A percentile compares a stretch with the other conserved stretches of the same genome.
These are phyloP conservation scores for Berkeleyomyces basicola DNA, from an alignment of 2,329 filamentous ascomycete genomes.

Conservation along the genomic window DNA sequence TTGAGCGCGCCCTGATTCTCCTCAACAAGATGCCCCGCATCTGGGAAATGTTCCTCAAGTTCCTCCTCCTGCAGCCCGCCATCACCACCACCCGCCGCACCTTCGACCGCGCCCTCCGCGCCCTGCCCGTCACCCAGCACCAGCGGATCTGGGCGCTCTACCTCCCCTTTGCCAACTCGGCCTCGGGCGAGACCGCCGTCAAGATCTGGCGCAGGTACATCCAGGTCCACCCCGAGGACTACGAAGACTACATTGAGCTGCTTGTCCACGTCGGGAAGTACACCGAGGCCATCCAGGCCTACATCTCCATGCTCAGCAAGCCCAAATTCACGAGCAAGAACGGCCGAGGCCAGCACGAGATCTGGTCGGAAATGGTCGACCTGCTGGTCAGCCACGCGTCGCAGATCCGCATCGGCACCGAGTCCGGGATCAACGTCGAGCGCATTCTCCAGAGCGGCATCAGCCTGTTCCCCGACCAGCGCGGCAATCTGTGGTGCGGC, in stretches of 20 bases:
- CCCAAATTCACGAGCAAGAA: slow-evolving; percentile 81
- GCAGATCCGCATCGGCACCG: slow-evolving; percentile 64
- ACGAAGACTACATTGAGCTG: slow-evolving; percentile 87
- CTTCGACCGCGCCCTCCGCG: slow-evolving; percentile 83
- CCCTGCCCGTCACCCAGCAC: slow-evolving; percentile 86
- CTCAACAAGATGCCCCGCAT: slow-evolving; percentile 98
- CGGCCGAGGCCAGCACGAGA: slow-evolving; percentile 84
- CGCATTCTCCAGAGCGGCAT: slow-evolving; percentile 87
- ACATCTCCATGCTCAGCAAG: slow-evolving; percentile 85
- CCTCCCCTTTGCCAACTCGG: slow-evolving; percentile 77
- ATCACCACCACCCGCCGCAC: slow-evolving; percentile 72
- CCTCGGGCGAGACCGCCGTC: slow-evolving; percentile 75
- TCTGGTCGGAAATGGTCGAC: slow-evolving; percentile 97
- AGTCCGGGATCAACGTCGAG: slow-evolving; percentile 77
- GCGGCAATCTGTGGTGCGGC: slow-evolving; percentile 88
- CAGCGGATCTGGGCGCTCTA: slow-evolving; percentile 91
- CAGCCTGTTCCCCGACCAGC: slow-evolving; percentile 75
- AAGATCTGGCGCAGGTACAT: slow-evolving; percentile 93
- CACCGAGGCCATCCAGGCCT: slow-evolving; percentile 79
- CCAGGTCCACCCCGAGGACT: slow-evolving; percentile 89
- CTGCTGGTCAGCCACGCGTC: slow-evolving; percentile 79
- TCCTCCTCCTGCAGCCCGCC: slow-evolving; percentile 79
- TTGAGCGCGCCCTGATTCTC: slow-evolving; percentile 79
- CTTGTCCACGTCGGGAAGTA: slow-evolving; percentile 67
- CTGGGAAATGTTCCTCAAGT: slow-evolving; percentile 94